Percentiles rank a stretch among this genome's conserved stretches.
phyloP scores from a whole-genome alignment of 2,329 filamentous ascomycete genomes.

The Hortaea werneckii region DNA sequence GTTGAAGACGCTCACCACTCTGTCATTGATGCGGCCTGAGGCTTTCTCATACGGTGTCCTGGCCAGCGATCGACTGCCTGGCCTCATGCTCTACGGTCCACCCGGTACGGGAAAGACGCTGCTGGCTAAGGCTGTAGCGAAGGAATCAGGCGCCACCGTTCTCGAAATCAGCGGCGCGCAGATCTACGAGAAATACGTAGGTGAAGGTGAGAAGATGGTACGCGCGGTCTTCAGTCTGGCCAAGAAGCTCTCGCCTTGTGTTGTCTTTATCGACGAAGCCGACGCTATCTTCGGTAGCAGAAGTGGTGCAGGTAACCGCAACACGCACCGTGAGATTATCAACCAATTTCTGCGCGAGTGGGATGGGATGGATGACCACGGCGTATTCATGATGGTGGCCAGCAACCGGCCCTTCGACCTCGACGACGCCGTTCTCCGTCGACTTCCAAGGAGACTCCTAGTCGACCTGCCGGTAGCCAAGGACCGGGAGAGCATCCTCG shows the following conservation, averaged over 20 bases:
- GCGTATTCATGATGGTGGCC: constrained; percentile 95
- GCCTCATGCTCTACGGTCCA: constrained; percentile 90
- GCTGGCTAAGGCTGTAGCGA: constrained; percentile 55
- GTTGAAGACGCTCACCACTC: constrained; percentile 75
- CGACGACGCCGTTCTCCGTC: constrained; percentile 74
- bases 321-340: constrained; percentile 75
- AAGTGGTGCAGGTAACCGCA: constrained; percentile 53
- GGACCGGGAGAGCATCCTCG: constrained; percentile 59
- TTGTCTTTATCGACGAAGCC: constrained; percentile 95
- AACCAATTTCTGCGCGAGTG: constrained; percentile 96
- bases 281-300: constrained; percentile 83
- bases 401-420: constrained; percentile 93
- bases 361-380: constrained; percentile 74
- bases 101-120: constrained; percentile 85
- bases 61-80: constrained; percentile 80
- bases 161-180: constrained; percentile 83
- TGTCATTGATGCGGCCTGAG: constrained; percentile 79
- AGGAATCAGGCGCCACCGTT: constrained; percentile 55
- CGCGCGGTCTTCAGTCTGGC: constrained; percentile 84
- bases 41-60: constrained; percentile 95
- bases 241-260: constrained; percentile 79
- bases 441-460: constrained; percentile 61
- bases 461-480: constrained; percentile 60
- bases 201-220: constrained; percentile 93
- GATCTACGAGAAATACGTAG: constrained; percentile 93